Conservation (phyloP, 305 asterid genomes). For the Fraxinus paxiana region DNA sequence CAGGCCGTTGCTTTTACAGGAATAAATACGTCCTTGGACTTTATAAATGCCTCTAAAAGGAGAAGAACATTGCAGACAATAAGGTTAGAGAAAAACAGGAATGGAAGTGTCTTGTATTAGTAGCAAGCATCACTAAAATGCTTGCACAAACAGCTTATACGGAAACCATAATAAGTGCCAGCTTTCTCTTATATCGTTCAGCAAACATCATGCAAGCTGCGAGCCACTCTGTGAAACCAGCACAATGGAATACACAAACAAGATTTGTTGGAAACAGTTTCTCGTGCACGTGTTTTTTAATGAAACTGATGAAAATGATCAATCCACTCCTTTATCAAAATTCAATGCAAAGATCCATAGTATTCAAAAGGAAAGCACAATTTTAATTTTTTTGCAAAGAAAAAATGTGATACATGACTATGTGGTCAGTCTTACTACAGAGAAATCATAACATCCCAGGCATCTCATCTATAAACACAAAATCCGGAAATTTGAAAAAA, state of each 20-base stretch:
- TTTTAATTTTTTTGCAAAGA: neutral
- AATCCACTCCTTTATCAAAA: neutral
- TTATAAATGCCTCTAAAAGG: too few relatives aligned
- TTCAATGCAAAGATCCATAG: neutral
- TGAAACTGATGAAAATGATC: neutral
- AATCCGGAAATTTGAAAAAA: neutral
- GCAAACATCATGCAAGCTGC: neutral
- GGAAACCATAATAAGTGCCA: too few relatives aligned
- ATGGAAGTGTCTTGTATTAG: too few relatives aligned
- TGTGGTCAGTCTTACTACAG: neutral
- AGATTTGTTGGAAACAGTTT: neutral
- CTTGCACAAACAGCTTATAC: too few relatives aligned
- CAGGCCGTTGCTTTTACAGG: too few relatives aligned
- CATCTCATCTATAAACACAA: neutral
- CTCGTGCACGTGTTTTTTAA: neutral
- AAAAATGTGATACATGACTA: neutral
- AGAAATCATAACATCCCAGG: neutral
- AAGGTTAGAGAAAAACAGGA: too few relatives aligned
- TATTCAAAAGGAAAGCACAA: neutral
- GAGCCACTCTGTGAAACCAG: neutral
- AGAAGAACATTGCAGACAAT: too few relatives aligned
- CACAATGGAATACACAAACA: neutral
- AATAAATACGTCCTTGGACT: too few relatives aligned
- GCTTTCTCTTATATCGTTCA: neutral
- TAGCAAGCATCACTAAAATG: too few relatives aligned